These are phyloP conservation scores for Smittium mucronatum DNA, from an alignment of 371 early-diverging fungal species.

Conservation along the genomic window DNA sequence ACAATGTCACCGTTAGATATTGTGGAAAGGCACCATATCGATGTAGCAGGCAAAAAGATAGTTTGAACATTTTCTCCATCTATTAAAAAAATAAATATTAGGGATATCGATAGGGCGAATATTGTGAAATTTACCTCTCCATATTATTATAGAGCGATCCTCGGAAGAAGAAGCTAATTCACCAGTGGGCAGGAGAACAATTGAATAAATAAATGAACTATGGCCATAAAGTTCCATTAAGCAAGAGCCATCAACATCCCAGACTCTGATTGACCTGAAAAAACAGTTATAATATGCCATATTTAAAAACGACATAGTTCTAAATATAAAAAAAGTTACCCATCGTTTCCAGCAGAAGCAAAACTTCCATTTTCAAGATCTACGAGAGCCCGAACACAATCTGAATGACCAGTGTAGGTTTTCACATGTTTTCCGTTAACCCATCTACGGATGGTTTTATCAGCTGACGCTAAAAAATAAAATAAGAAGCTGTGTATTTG, in stretches of 20 bases:
- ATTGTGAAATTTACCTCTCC: conserved; percentile 40
- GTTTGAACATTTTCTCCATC: conserved; percentile 60
- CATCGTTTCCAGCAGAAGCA: conserved; percentile 78
- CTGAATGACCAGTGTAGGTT: conserved; percentile 77
- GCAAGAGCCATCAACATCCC: conserved; percentile 61
- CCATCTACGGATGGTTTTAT: conserved; percentile 85
- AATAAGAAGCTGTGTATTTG: neutral
- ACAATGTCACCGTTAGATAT: conserved; percentile 78
- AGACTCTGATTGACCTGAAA: conserved; percentile 49
- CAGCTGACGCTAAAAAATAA: conserved; percentile 64
- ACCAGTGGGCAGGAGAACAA: conserved; percentile 52
- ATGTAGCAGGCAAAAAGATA: conserved; percentile 72
- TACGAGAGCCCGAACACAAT: conserved; percentile 77
- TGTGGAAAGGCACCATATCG: conserved; percentile 78
- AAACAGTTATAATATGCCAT: neutral
- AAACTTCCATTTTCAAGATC: conserved; percentile 49
- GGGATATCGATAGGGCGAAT: neutral
- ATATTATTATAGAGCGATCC: conserved; percentile 79
- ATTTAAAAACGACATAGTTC: no score
- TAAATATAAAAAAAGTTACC: neutral
- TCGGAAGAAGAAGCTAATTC: conserved; percentile 84
- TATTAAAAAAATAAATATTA: conserved; percentile 14
- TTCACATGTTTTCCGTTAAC: conserved; percentile 47
- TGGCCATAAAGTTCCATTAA: conserved; percentile 74
- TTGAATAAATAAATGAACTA: conserved; percentile 83